Base-by-base conservation (phyloP, 192 early-diverging fungal genomes). In the Umbelopsis sp. region DNA sequence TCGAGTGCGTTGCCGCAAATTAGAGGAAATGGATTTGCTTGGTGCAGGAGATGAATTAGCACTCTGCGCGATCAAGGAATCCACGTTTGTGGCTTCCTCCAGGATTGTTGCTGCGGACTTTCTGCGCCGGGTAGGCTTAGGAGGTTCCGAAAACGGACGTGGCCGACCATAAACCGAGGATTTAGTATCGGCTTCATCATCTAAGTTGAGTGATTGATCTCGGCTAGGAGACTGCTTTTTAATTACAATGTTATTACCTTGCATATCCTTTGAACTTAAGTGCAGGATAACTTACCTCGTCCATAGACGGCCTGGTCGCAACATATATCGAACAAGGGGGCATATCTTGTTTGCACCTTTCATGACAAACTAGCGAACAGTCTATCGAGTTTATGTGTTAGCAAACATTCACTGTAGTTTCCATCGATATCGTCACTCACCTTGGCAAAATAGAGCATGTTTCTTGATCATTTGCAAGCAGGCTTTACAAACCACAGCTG, bases 401-500 rank as follows among this genome's bases (percentile, higher is more conserved):
- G 20, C 46, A 46, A 45, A 15, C 2, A 12, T 35, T 6, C 16
- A 20, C 13, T 53, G 10, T 9, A 0, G 52, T 18, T 9, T 13
- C 18, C 35, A 7, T 44, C 30, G 15, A 13, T 10, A 8, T 16
- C 2, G 44, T 30, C 5, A 22, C 12, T 67, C 68, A 84, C 83
- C 85, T 87, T 87, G 79, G 71, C 86, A 87, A 58, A 87, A 79
- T 1, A 85, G 67, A 15, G 82, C 86, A 45, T 87, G 67, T 37
- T 79, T 80, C 71, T 84, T 85, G 20, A 87, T 79, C 52, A 68
- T 69, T 23, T 74, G 64, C 37, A 78, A 76, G 70, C 86, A 87
- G 16, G 71, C 52, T 46, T 78, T 80, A 49, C 86, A 87, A 46
- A 71, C 75, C n/a, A 85, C 79, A 1, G 84, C 78, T 27, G 48